These are phyloP conservation scores for Evernia prunastri DNA, from an alignment of 495 filamentous ascomycete genomes.

Conservation along the genomic window DNA sequence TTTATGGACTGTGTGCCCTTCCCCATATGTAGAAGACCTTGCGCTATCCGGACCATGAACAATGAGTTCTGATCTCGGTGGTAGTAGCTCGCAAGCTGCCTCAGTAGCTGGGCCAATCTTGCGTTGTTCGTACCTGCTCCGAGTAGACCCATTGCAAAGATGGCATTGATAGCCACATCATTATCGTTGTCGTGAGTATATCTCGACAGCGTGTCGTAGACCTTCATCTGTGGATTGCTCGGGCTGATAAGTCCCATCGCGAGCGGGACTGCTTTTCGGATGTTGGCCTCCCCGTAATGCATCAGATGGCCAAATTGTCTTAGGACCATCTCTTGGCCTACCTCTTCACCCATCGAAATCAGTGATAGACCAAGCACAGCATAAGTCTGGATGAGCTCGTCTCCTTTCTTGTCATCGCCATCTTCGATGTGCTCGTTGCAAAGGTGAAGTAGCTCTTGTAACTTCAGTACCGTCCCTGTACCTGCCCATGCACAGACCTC, in stretches of 20 bases:
- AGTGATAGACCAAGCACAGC: slow-evolving; percentile 90
- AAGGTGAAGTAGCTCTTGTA: slow-evolving; percentile 92
- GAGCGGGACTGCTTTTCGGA: slow-evolving; percentile 91
- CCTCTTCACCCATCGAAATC: slow-evolving; percentile 96
- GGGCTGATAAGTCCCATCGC: slow-evolving; percentile 95
- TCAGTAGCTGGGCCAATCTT: slow-evolving; percentile 84
- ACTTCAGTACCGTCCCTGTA: slow-evolving; percentile 90
- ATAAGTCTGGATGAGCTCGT: slow-evolving; percentile 91
- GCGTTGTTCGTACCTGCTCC: slow-evolving; percentile 98
- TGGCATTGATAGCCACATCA: slow-evolving; percentile 96
- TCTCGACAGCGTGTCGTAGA: slow-evolving; percentile 96
- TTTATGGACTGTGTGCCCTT: slow-evolving; percentile 94
- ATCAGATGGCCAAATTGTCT: slow-evolving; percentile 97
- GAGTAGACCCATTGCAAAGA: slow-evolving; percentile 97
- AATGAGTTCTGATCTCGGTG: slow-evolving; percentile 90
- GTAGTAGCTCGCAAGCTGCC: slow-evolving; percentile 96
- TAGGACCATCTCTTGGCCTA: slow-evolving; percentile 97
- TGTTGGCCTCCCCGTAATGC: slow-evolving; percentile 98
- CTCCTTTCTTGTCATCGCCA: slow-evolving; percentile 81
- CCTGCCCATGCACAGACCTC: slow-evolving; percentile 97
- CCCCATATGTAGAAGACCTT: slow-evolving; percentile 97
- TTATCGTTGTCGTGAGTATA: slow-evolving; percentile 99
- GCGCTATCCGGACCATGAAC: slow-evolving; percentile 98
- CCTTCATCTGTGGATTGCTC: slow-evolving; percentile 99
- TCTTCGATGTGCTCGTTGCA: slow-evolving; percentile 98